A percentile compares a stretch with the other conserved stretches of the same genome.
Evolutionary conservation across 768 basidiomycete species (phyloP).

Genomic region (Boletus coccyginus): DNA sequence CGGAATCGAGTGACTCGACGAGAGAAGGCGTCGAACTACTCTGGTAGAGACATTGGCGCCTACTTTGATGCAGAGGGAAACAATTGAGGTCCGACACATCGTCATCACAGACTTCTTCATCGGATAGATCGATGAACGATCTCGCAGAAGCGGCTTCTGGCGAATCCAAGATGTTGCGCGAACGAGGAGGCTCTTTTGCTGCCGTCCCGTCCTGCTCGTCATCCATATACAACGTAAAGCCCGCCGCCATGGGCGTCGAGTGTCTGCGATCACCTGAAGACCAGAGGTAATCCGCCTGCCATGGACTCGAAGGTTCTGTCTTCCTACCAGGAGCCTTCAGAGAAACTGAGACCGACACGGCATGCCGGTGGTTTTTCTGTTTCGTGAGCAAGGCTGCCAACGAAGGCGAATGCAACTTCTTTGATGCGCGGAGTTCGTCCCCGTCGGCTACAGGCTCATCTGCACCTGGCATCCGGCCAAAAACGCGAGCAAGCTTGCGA

Average conservation of each 20-base stretch:
- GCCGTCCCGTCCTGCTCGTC: conserved; percentile 3
- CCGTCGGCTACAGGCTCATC: conserved; percentile 30
- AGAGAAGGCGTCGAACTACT: conserved; percentile 46
- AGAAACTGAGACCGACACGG: conserved; percentile 30
- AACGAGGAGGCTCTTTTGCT: conserved; percentile 1
- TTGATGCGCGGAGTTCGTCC: conserved; percentile 25
- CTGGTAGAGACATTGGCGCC: conserved; percentile 23
- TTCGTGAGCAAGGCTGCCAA: conserved; percentile 30
- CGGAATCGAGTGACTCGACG: conserved; percentile 47
- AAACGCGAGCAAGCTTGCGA: conserved; percentile 78
- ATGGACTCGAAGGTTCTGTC: conserved; percentile 28
- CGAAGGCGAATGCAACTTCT: conserved; percentile 23
- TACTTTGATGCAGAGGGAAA: conserved; percentile 26
- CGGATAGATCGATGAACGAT: conserved; percentile 66
- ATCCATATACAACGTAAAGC: conserved; percentile 31
- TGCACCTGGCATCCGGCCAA: conserved; percentile 62
- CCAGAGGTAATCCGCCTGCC: conserved; percentile 35
- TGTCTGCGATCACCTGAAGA: conserved; percentile 43
- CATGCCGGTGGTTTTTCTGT: conserved; percentile 30
- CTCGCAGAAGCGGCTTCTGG: conserved; percentile 30
- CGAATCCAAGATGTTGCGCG: conserved; percentile 12
- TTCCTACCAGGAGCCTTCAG: conserved; percentile 16
- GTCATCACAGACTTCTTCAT: conserved; percentile 47
- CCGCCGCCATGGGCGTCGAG: conserved; percentile 53
- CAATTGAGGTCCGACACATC: conserved; percentile 30